These are phyloP conservation scores for Polygonum maritimum DNA, from an alignment of 148 eudicot genomes.

Conservation along the genomic window DNA sequence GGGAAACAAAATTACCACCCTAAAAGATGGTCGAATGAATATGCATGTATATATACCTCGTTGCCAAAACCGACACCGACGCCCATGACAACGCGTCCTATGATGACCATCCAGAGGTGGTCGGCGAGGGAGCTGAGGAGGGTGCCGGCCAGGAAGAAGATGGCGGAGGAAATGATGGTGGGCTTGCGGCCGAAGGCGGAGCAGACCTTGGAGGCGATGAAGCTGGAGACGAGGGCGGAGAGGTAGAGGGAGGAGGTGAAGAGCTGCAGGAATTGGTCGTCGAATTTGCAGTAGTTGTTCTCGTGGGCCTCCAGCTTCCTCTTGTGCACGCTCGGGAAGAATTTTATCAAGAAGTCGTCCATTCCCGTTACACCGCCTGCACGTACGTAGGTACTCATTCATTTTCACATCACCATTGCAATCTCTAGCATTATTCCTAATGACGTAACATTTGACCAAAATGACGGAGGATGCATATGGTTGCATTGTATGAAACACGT, in stretches of 20 bases:
- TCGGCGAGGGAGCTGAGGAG: slow-evolving; percentile 16
- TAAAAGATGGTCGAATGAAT: too few relatives aligned
- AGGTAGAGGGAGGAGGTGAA: slow-evolving; percentile 71
- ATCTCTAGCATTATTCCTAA: background rate
- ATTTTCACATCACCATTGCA: background rate
- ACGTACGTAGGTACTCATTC: background rate
- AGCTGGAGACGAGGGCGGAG: slow-evolving; percentile 58
- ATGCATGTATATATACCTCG: slow-evolving; percentile 14
- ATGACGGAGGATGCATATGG: background rate
- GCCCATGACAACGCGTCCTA: slow-evolving; percentile 32
- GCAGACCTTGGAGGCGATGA: slow-evolving; percentile 54
- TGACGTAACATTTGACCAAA: background rate
- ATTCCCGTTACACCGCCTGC: slow-evolving; percentile 66
- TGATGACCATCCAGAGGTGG: slow-evolving; percentile 24
- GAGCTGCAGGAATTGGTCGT: slow-evolving; percentile 56
- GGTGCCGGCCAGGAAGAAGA: slow-evolving; percentile 10
- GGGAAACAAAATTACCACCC: too few relatives aligned
- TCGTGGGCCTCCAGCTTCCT: slow-evolving; percentile 42
- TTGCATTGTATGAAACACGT: too few relatives aligned
- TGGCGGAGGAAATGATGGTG: slow-evolving; percentile 5
- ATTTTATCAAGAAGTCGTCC: slow-evolving; percentile 64
- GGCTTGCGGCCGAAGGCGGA: slow-evolving; percentile 16
- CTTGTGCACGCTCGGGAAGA: slow-evolving; percentile 45
- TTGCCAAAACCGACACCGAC: slow-evolving; percentile 36
- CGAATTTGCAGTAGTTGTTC: slow-evolving; percentile 64